Base-by-base conservation (phyloP, 1,139 yeast species). In the Arxiozyma heterogenica region DNA sequence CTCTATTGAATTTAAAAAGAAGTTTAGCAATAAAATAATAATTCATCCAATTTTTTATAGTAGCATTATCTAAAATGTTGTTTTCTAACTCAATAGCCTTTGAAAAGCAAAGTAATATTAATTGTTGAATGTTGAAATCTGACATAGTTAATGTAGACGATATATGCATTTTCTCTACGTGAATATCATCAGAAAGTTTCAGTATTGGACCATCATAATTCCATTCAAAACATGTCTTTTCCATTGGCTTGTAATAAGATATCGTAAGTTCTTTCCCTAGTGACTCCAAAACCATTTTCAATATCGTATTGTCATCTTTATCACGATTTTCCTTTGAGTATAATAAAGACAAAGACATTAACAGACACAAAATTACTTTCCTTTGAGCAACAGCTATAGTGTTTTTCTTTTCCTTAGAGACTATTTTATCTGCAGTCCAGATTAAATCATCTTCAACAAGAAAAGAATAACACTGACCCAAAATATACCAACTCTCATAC, bases 391-490 rank as follows among this genome's bases (percentile, higher is more conserved):
- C 72, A 0, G 91, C 90, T 0, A 90, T 84, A 0, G 73, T 68
- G 3, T 73, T 72, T 61, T 86, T 86, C 59, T 84, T 76, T 9
- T 86, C 94, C 0, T 76, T 68, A 0, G 79, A 75, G 42, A 85
- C 85, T 43, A 90, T 71, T 61, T 86, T 86, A 64, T 91, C 97
- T 0, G 96, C 84, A 0, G 93, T 86, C 95, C 96, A 89, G 9
- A 89, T 82, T 54, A 93, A 72, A 59, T 88, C 96, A 67, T 89
- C 96, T 59, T 91, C 98, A 0, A 86, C 95, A 44, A 87, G 72
- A 54, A 75, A 83, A 0, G 91, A 85, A 61, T 80, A 90, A 0
- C 94, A 84, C 65, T 85, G 93, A 0, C 95, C 96, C 21, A 93
- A 69, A 1, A 89, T 75, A 50, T 82, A 74, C 99, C 99, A 94